Base-by-base conservation (phyloP, 768 basidiomycete species). In the Coprinopsis marcescibilis region DNA sequence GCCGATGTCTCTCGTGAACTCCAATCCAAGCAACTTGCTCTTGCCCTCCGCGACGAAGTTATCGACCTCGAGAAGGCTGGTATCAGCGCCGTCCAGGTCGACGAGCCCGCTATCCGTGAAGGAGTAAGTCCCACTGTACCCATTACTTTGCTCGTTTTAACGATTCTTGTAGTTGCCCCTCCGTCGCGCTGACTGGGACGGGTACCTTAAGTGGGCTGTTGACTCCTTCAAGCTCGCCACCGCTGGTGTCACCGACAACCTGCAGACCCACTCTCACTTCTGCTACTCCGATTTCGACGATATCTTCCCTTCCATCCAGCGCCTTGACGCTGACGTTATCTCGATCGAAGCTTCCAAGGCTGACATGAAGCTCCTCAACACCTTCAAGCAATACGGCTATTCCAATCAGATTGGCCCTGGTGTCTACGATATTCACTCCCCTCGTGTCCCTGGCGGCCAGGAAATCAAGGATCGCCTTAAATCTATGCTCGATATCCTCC, bases 351-450 rank as follows among this genome's bases (percentile, higher is more conserved):
- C 93, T 39, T 95, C 92, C 55, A 97, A 98, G 87, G 85, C 84
- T 59, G 94, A 97, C 78, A 85, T 98, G 85, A 98, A 98, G 75
- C 79, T 99, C 51, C 73, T 99, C 60, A 79, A 82, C 53, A 93
- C 91, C 59, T 99, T 98, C 87, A 84, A 89, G 77, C 75, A 86
- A 50, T 88, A 90, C 67, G 88, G 89, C 35, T 98, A 98, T 78
- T 87, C 89, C 48, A 95, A 93, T 77, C 84, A 90, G 72, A 97
- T 98, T 63, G 93, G 95, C 49, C 95, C 95, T 15, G 95, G 92
- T 78, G 91, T 96, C 62, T 96, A 96, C 64, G 94, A 97, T 66
- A 96, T 99, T 72, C 96, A 98, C 77, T 97, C 94, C 57, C 96
- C 96, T 53, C 93, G 96, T 81, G 89, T 99, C 53, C 96, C 96